These are phyloP conservation scores for Phyllosticta citriasiana DNA, from an alignment of 2,329 filamentous ascomycete genomes.

Conservation along the genomic window DNA sequence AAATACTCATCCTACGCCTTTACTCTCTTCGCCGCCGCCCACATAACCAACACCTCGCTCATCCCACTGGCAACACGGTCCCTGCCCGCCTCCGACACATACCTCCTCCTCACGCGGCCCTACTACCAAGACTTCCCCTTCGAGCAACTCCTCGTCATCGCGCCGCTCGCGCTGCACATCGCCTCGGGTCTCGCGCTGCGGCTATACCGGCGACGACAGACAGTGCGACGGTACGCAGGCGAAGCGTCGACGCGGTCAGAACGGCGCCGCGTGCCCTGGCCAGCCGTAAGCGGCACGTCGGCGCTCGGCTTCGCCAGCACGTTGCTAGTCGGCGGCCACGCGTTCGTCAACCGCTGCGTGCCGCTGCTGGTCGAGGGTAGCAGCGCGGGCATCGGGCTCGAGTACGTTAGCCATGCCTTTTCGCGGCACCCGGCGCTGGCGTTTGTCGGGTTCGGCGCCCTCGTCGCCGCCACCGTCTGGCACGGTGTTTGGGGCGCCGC, in stretches of 20 bases:
- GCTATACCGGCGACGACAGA: slow-evolving; percentile 61
- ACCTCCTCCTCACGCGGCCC: slow-evolving; percentile 81
- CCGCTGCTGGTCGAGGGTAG: slow-evolving; percentile 72
- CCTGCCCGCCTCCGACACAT: slow-evolving; percentile 66
- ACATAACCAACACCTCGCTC: slow-evolving; percentile 37
- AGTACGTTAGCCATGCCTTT: slow-evolving; percentile 79
- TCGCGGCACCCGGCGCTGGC: slow-evolving; percentile 57
- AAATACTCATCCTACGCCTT: slow-evolving; percentile 70
- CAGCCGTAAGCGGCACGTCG: slow-evolving; percentile 58
- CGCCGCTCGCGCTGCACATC: slow-evolving; percentile 68
- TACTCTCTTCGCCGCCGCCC: slow-evolving; percentile 31
- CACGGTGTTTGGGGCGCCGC: slow-evolving; percentile 80
- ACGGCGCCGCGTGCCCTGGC: slow-evolving; percentile 51
- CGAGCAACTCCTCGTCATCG: slow-evolving; percentile 68
- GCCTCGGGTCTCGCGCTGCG: slow-evolving; percentile 68
- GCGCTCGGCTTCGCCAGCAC: slow-evolving; percentile 62
- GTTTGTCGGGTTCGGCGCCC: slow-evolving; percentile 57
- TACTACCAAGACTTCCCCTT: slow-evolving; percentile 73
- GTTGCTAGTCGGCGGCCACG: slow-evolving; percentile 59
- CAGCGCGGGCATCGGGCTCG: slow-evolving; percentile 73
- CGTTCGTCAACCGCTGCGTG: slow-evolving; percentile 63
- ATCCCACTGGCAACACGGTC: slow-evolving; percentile 25
- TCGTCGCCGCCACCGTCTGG: slow-evolving; percentile 58
- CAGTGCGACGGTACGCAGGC: slow-evolving; percentile 65
- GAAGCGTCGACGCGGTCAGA: slow-evolving; percentile 41